These are phyloP conservation scores for Ophiostoma australiae DNA, from an alignment of 2,329 filamentous ascomycete genomes.

Conservation along the genomic window DNA sequence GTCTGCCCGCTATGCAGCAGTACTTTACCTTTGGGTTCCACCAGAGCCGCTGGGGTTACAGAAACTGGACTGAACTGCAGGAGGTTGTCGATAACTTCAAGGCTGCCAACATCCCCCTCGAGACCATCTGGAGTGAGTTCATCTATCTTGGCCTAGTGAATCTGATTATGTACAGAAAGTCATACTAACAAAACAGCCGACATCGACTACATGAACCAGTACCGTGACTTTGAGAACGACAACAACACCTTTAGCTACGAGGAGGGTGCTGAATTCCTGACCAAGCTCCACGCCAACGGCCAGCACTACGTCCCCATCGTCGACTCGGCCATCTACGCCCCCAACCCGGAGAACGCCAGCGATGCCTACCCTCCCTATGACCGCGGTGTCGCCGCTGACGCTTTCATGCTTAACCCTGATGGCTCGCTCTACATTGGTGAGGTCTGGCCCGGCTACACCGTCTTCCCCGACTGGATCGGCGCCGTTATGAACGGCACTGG, in stretches of 20 bases:
- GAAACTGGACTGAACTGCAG: constrained; percentile 63
- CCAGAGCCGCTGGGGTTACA: constrained; percentile 79
- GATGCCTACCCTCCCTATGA: constrained; percentile 61
- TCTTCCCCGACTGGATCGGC: constrained; percentile 63
- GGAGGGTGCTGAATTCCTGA: constrained; percentile 57
- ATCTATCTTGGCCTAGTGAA: neutral
- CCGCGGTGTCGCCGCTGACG: constrained; percentile 53
- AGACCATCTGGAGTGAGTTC: constrained; percentile 58
- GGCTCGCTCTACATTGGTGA: constrained; percentile 54
- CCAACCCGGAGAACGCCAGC: constrained; percentile 64
- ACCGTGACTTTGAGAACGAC: constrained; percentile 60
- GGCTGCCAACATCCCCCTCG: constrained; percentile 60
- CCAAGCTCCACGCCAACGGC: constrained; percentile 56
- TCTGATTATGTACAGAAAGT: too few relatives aligned
- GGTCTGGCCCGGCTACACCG: constrained; percentile 70
- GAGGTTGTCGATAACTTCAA: constrained; percentile 64
- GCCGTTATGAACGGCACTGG: constrained; percentile 56
- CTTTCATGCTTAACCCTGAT: constrained; percentile 54
- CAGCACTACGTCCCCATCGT: constrained; percentile 73
- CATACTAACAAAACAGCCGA: constrained; percentile 39
- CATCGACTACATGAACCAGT: constrained; percentile 64
- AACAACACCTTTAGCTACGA: constrained; percentile 51
- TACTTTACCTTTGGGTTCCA: constrained; percentile 81
- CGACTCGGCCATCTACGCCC: constrained; percentile 64
- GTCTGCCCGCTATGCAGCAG: constrained; percentile 71